These are phyloP conservation scores for Pseudonitzschia multistriata DNA, from an alignment of 108 stramenopile genomes.

Conservation along the genomic window DNA sequence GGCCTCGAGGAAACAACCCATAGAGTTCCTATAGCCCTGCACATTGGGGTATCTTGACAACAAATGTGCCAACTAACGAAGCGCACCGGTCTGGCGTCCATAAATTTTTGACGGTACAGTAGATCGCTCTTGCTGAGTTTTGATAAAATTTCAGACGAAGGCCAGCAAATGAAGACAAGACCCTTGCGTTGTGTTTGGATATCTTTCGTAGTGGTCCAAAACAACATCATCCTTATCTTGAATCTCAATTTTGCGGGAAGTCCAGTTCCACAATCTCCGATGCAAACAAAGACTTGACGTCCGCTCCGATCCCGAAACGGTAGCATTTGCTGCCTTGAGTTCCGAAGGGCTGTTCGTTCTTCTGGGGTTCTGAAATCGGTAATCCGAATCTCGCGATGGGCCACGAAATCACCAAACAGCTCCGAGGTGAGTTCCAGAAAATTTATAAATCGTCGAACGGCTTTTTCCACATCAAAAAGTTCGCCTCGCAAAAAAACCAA, in stretches of 20 bases:
- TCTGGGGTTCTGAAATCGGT: background rate
- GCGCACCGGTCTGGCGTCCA: background rate
- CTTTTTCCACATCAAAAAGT: conserved; percentile 27
- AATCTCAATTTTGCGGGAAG: background rate
- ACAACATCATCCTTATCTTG: background rate
- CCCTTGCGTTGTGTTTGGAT: background rate
- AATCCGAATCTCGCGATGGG: background rate
- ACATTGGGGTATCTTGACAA: background rate
- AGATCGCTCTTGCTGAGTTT: background rate
- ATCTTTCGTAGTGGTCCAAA: background rate
- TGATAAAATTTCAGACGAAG: background rate
- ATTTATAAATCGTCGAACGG: conserved; percentile 29
- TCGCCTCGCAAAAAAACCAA: conserved; percentile 37
- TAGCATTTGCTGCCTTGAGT: background rate
- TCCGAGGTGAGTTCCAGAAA: conserved; percentile 38
- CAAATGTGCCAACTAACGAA: background rate
- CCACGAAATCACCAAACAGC: conserved; percentile 36
- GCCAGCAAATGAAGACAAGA: background rate
- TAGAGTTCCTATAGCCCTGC: background rate
- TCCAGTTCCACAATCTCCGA: background rate
- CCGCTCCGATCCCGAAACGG: conserved; percentile 19
- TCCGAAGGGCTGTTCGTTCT: background rate
- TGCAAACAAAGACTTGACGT: background rate
- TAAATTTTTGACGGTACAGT: background rate
- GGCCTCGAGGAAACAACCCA: background rate